These are phyloP conservation scores for Plasmodium berghei DNA, from an alignment of 169 alveolate species.

Conservation along the genomic window DNA sequence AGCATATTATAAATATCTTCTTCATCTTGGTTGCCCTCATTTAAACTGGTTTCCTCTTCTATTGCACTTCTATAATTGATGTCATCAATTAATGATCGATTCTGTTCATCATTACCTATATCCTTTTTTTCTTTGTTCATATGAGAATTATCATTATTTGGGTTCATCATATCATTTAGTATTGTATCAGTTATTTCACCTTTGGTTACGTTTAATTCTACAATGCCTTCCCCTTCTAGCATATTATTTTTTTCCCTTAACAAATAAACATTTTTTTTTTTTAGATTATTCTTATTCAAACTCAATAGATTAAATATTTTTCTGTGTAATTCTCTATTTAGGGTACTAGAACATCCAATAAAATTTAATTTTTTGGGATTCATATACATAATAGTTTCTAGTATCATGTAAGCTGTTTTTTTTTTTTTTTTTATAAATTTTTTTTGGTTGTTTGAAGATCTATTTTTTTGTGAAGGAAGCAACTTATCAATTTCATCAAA, in stretches of 20 bases:
- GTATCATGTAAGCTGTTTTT: conserved; percentile 56
- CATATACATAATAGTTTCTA: conserved; percentile 72
- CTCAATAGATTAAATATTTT: conserved; percentile 37
- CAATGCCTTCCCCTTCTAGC: background rate
- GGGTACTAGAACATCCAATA: conserved; percentile 74
- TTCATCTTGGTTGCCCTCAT: background rate
- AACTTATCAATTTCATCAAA: conserved; percentile 68
- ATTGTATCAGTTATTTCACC: background rate
- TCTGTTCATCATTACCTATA: background rate
- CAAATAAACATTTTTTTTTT: conserved; percentile 42
- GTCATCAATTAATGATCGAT: background rate
- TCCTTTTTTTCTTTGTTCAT: background rate
- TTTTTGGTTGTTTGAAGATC: conserved; percentile 18
- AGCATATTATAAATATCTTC: background rate
- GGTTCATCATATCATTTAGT: background rate
- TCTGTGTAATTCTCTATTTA: conserved; percentile 71
- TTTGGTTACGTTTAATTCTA: background rate
- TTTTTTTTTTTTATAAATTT: conserved; percentile 40
- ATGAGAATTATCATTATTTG: background rate
- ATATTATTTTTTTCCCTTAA: conserved; percentile 29
- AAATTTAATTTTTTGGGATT: conserved; percentile 59
- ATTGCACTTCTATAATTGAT: background rate
- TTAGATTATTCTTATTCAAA: conserved; percentile 46
- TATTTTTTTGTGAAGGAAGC: conserved; percentile 36
- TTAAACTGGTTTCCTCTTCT: background rate